phyloP scores from a whole-genome alignment of 176 grass and related monocot species.

The Phragmites australis region DNA sequence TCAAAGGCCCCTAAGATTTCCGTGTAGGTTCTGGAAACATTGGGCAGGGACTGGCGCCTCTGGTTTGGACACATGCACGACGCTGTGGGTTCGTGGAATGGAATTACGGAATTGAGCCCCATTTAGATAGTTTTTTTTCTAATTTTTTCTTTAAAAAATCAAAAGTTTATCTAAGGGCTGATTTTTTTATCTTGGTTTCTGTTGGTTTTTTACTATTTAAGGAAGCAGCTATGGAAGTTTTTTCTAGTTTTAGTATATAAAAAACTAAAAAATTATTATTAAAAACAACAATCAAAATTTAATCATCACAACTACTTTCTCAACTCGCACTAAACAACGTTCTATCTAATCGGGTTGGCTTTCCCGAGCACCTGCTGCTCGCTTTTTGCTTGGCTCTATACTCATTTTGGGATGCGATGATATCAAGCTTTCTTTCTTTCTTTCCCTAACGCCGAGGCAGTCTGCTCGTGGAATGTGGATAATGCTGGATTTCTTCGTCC shows the following conservation, averaged over 20 bases:
- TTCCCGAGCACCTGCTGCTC: background rate
- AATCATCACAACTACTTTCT: too few species aligned
- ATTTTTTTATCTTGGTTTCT: too few species aligned
- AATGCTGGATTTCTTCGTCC: background rate
- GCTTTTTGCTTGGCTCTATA: conserved; percentile 15
- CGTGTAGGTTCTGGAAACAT: conserved; percentile 51
- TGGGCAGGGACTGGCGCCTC: conserved; percentile 16
- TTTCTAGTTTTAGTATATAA: too few species aligned
- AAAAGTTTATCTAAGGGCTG: too few species aligned
- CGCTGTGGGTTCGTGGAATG: background rate
- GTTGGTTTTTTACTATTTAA: too few species aligned
- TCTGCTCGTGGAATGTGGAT: background rate
- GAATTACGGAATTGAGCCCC: background rate
- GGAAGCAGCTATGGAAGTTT: too few species aligned
- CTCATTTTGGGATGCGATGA: background rate
- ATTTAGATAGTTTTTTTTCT: too few species aligned
- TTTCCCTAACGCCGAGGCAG: background rate
- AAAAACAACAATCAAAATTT: too few species aligned
- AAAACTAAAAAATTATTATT: too few species aligned
- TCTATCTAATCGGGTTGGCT: background rate
- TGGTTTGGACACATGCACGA: conserved; percentile 23
- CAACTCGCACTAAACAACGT: too few species aligned
- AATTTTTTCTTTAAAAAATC: too few species aligned
- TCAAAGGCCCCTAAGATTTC: too few species aligned
- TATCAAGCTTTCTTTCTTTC: background rate